Base-by-base conservation (phyloP, 2,329 filamentous ascomycete species). In the Ustulina deusta region DNA sequence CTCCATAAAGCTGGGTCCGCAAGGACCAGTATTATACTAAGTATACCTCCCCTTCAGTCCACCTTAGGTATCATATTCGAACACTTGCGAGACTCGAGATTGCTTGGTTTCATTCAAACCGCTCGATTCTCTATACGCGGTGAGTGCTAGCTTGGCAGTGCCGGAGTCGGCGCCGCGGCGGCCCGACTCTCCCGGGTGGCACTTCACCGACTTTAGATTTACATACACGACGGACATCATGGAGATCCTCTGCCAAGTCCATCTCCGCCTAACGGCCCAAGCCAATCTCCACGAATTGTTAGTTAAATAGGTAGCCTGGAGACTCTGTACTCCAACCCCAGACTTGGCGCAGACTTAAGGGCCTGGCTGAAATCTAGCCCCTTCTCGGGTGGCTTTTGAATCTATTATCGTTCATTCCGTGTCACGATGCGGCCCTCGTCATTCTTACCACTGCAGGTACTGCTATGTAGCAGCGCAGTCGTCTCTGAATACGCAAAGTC, bases 401-500 rank as follows among this genome's bases (percentile, higher is more conserved):
- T 60, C 20, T 20, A 52, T 54, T 5, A 44, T 38, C 40, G 7
- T n/a, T 54, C 22, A 34, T 63, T 44, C 32, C 32, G n/a, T 56
- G 63, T 65, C 62, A 48, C 38, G 49, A 76, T 74, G 75, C 59
- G 71, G 63, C 69, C 64, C 7, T 62, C 59, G 22, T 63, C 65
- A n/a, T 54, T 56, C 27, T 63, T 65, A 46, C 55, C 52, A 29
- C 49, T 73, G 27, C 63, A 68, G 29, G 68, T 63, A 48, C 66
- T 72, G 49, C 55, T 72, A 22, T 55, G 64, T 51, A 62, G 63
- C 57, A 66, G 63, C 17, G 68, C 55, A 27, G 66, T 65, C 44
- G 36, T 48, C 42, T 59, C 64, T 17, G 68, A 68, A n/a, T 72
- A 77, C 71, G 74, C 71, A n/a, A 68, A 63, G 34, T 78, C 77